Percentiles rank a stretch among this genome's conserved stretches.
phyloP scores from a whole-genome alignment of 192 early-diverging fungal species.

The Coemansia sp. region DNA sequence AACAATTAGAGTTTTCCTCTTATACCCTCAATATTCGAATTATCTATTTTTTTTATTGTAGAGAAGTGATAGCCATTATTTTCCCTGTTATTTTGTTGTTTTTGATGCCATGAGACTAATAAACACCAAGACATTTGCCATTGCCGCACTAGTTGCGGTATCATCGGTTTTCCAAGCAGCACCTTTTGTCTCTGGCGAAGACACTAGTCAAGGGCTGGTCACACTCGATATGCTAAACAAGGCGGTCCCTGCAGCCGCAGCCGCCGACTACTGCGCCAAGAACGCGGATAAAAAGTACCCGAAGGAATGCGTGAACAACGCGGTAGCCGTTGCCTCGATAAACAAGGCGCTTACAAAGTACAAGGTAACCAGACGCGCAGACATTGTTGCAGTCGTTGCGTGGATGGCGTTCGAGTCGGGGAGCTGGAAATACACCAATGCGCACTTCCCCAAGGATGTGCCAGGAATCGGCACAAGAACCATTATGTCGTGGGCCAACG shows the following conservation, averaged over 20 bases:
- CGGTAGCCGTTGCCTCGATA: conserved; percentile 17
- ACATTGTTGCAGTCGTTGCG: conserved; percentile 30
- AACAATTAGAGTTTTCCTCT: too few relatives aligned
- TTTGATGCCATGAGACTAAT: not conserved
- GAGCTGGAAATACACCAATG: conserved; percentile 35
- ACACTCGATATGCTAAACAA: not conserved
- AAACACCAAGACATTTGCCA: not conserved
- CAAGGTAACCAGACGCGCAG: conserved; percentile 20
- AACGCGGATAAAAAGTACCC: not conserved
- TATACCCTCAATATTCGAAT: too few relatives aligned
- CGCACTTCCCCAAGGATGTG: conserved; percentile 7
- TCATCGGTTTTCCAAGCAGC: not conserved
- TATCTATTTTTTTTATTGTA: too few relatives aligned
- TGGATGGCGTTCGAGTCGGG: conserved; percentile 31
- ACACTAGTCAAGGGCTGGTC: not conserved
- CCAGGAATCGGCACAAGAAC: conserved; percentile 30
- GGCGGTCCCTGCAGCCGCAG: not conserved
- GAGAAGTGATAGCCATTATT: too few relatives aligned
- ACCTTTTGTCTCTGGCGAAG: not conserved
- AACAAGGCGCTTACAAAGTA: conserved; percentile 33
- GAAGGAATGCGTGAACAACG: conserved; percentile 28
- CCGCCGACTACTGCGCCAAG: not conserved
- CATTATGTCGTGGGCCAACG: conserved; percentile 32
- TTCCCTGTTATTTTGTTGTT: too few relatives aligned
- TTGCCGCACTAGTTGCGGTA: not conserved